phyloP scores from a whole-genome alignment of 2,329 filamentous ascomycete genomes.

The Aureobasidium sp. region DNA sequence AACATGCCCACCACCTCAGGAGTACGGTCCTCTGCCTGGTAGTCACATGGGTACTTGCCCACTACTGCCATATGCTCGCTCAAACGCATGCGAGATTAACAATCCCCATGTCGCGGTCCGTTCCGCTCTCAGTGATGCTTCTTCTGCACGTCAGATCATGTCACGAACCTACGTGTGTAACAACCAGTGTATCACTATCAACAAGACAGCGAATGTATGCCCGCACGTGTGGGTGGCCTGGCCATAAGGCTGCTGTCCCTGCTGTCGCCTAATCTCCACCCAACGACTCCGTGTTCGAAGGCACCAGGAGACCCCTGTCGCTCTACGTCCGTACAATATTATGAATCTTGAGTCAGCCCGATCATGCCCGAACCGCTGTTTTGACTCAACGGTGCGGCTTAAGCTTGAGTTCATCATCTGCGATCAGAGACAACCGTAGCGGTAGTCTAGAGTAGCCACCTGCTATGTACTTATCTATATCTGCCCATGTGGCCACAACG shows the following conservation, averaged over 20 bases:
- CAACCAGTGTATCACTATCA: slow-evolving; percentile 11
- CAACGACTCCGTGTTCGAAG: background rate
- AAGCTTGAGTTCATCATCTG: slow-evolving; percentile 5
- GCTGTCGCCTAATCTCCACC: slow-evolving; percentile 9
- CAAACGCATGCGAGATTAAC: background rate
- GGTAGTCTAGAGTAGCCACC: background rate
- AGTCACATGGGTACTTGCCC: background rate
- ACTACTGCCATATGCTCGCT: background rate
- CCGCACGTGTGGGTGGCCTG: background rate
- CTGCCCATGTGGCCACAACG: slow-evolving; percentile 12
- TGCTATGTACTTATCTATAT: background rate
- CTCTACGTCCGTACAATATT: background rate
- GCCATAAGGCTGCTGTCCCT: slow-evolving; percentile 1
- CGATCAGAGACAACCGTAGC: background rate
- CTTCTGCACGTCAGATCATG: slow-evolving; percentile 1
- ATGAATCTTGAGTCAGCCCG: background rate
- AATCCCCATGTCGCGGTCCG: background rate
- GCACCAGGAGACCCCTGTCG: slow-evolving; percentile 1
- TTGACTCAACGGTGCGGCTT: slow-evolving; percentile 12
- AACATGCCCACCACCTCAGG: background rate
- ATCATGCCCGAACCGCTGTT: background rate
- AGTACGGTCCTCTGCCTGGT: background rate
- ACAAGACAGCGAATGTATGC: background rate
- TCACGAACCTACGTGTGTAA: background rate
- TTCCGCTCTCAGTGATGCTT: background rate